Conservation (phyloP, 441 rosid species). For the Pelargonium australe region DNA sequence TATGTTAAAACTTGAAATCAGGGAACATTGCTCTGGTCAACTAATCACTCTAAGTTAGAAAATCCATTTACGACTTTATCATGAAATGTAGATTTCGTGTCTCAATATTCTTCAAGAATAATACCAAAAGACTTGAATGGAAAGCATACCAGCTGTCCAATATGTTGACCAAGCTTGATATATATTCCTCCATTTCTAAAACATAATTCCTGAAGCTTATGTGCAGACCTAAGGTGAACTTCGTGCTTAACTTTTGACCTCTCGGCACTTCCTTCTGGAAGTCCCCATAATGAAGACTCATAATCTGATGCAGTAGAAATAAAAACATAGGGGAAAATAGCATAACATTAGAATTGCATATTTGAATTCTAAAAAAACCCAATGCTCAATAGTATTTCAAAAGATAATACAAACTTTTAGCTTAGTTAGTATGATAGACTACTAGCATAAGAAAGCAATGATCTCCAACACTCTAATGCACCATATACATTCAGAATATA, state of each 20-base stretch:
- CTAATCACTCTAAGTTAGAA: conserved; percentile 10
- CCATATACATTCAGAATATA: background rate
- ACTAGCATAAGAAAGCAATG: background rate
- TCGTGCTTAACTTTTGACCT: conserved; percentile 58
- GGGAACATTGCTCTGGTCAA: background rate
- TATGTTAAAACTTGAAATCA: conserved; percentile 1
- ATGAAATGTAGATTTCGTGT: background rate
- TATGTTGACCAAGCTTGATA: conserved; percentile 89
- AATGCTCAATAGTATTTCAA: background rate
- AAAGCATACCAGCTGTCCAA: conserved; percentile 70
- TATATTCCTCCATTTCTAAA: conserved; percentile 89
- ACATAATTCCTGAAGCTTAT: conserved; percentile 82
- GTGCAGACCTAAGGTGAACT: conserved; percentile 85
- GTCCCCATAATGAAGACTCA: conserved; percentile 69
- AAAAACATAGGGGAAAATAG: background rate
- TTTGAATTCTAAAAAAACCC: background rate
- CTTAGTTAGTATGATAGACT: background rate
- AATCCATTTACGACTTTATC: background rate
- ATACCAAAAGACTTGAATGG: conserved; percentile 9
- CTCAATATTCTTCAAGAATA: background rate
- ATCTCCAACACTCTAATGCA: background rate
- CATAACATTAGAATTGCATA: background rate
- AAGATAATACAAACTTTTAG: background rate
- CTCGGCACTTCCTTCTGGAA: conserved; percentile 74
- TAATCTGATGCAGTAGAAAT: conserved; percentile 46